A percentile compares a stretch with the other conserved stretches of the same genome.
Evolutionary conservation across 2,329 filamentous ascomycete species (phyloP).

Genomic region (Beauveria sp.): DNA sequence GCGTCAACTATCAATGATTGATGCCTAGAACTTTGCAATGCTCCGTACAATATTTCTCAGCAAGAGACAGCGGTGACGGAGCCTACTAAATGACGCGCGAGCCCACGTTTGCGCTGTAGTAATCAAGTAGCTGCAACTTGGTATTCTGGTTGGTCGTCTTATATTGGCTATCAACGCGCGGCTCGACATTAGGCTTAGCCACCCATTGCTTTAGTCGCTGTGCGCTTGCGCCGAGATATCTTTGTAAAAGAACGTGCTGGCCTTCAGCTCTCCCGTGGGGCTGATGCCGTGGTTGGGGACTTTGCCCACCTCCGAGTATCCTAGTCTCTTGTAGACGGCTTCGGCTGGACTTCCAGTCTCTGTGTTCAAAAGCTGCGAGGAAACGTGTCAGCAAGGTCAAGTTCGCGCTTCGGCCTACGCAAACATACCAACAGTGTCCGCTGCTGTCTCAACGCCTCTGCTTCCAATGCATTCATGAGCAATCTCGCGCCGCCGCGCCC

Average conservation of each 20-base stretch:
- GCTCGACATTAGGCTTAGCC: background rate
- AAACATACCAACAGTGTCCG: constrained; percentile 44
- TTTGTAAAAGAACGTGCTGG: constrained; percentile 53
- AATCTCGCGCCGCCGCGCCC: constrained; percentile 42
- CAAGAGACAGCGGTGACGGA: background rate
- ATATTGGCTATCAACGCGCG: background rate
- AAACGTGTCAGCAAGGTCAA: background rate
- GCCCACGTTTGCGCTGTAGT: background rate
- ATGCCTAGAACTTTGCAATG: background rate
- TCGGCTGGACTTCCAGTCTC: constrained; percentile 46
- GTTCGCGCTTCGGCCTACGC: too few relatives aligned
- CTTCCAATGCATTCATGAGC: constrained; percentile 48
- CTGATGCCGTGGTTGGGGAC: constrained; percentile 46
- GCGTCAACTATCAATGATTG: background rate
- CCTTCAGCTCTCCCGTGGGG: constrained; percentile 40
- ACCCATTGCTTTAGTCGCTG: background rate
- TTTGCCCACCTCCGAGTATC: constrained; percentile 46
- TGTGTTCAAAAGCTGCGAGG: constrained; percentile 42
- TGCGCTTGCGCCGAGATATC: constrained; percentile 28
- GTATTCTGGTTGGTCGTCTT: background rate
- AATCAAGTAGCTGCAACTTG: background rate
- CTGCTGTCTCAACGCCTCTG: constrained; percentile 40
- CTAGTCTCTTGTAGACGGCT: constrained; percentile 45
- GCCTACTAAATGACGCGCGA: background rate
- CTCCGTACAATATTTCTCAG: background rate